Percentiles rank a stretch among this genome's conserved stretches.
These are phyloP conservation scores for Uronychia binucleata DNA, from an alignment of 73 alveolate species.

Conservation along the genomic window DNA sequence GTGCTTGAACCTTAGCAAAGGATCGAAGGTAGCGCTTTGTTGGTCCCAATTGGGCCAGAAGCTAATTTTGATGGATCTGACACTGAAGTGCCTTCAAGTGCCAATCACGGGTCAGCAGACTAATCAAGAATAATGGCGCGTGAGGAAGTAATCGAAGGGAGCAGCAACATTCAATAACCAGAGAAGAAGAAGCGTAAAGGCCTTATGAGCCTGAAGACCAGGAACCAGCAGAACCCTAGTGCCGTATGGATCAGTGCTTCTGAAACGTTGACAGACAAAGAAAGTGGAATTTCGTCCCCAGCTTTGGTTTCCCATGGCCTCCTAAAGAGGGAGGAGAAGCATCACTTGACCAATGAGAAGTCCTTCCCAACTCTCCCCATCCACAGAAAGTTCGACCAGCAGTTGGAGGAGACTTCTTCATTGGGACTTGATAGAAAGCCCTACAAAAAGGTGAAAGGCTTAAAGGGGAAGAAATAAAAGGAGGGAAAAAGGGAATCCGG, in stretches of 20 bases:
- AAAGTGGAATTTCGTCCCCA: not conserved
- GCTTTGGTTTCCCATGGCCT: not conserved
- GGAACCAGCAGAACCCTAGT: not conserved
- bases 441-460: too few species aligned
- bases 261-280: not conserved
- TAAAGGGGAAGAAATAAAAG: too few species aligned
- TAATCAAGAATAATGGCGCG: too few species aligned
- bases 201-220: not conserved
- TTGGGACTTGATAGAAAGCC: too few species aligned
- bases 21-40: not conserved
- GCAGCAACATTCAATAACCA: too few species aligned
- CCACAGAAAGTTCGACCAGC: not conserved
- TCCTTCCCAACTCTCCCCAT: not conserved
- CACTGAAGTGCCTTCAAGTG: not conserved
- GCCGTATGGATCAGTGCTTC: not conserved
- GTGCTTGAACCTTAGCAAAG: too few species aligned
- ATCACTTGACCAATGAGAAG: not conserved
- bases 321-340: not conserved
- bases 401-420: not conserved
- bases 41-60: not conserved
- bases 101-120: not conserved
- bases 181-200: too few species aligned
- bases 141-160: too few species aligned
- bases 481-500: not conserved
- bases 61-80: not conserved